Conservation (phyloP, 495 filamentous ascomycete species). For the Aspergillus carlsbadensis region DNA sequence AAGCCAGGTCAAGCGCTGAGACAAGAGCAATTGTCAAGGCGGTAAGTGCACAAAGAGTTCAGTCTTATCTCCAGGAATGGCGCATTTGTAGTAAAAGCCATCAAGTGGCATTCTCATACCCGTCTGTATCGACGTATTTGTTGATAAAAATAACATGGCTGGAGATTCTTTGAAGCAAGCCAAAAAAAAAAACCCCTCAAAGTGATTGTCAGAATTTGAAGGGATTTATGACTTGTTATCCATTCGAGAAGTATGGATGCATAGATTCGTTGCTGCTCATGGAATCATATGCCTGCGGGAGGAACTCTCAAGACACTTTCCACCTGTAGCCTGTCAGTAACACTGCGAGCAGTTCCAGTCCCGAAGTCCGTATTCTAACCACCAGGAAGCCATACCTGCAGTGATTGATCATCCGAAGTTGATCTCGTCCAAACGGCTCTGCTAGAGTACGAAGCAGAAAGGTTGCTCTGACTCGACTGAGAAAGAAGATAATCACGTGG, state of each 20-base stretch:
- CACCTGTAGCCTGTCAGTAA: no score
- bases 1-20: background rate
- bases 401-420: no score
- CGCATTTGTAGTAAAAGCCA: background rate
- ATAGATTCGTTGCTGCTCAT: background rate
- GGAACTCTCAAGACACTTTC: no score
- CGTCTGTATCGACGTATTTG: background rate
- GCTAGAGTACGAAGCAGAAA: background rate
- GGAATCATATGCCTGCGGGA: background rate
- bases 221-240: background rate
- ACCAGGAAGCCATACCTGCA: background rate
- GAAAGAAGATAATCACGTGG: background rate
- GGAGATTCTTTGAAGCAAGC: background rate
- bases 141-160: background rate
- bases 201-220: background rate
- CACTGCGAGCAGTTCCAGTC: background rate
- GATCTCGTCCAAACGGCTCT: background rate
- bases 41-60: background rate
- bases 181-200: background rate
- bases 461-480: background rate
- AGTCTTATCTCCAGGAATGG: background rate
- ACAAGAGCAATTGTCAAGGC: background rate
- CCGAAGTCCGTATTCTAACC: background rate
- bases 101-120: background rate
- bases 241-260: background rate